A percentile compares a stretch with the other conserved stretches of the same genome.
Conservation (phyloP, 768 basidiomycete genomes). For the Tylopilus sp. region DNA sequence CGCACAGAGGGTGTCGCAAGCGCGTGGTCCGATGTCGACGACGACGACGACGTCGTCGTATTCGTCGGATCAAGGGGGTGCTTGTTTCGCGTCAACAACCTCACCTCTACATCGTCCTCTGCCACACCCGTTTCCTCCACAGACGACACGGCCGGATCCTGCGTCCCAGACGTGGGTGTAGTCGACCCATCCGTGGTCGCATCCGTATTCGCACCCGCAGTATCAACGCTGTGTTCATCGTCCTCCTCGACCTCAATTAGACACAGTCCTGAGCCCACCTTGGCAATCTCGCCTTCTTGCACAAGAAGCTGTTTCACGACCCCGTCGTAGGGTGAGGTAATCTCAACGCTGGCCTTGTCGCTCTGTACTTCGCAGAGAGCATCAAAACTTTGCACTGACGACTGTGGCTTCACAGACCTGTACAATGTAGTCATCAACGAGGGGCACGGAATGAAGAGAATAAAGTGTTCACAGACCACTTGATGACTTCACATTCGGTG, state of each 20-base stretch:
- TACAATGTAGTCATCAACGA: neutral
- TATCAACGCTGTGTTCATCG: slow-evolving; percentile 1
- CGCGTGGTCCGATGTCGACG: slow-evolving; percentile 31
- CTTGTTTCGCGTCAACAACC: slow-evolving; percentile 15
- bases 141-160: slow-evolving; percentile 17
- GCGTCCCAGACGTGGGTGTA: neutral
- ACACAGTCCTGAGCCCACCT: slow-evolving; percentile 77
- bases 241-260: slow-evolving; percentile 78
- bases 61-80: slow-evolving; percentile 69
- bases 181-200: no score
- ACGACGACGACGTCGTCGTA: slow-evolving; percentile 7
- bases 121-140: neutral
- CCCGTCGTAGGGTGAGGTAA: slow-evolving; percentile 84
- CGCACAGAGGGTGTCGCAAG: slow-evolving; percentile 78
- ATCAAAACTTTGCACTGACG: slow-evolving; percentile 61
- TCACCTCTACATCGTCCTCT: neutral
- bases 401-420: slow-evolving; percentile 61
- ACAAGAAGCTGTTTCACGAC: slow-evolving; percentile 69
- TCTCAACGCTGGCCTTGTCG: slow-evolving; percentile 89
- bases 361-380: slow-evolving; percentile 81
- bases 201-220: neutral
- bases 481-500: slow-evolving; percentile 86
- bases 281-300: slow-evolving; percentile 77
- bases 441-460: slow-evolving; percentile 1
- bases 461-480: slow-evolving; percentile 53